These are phyloP conservation scores for Rhizopogon vulgaris DNA, from an alignment of 768 basidiomycete species.

Conservation along the genomic window DNA sequence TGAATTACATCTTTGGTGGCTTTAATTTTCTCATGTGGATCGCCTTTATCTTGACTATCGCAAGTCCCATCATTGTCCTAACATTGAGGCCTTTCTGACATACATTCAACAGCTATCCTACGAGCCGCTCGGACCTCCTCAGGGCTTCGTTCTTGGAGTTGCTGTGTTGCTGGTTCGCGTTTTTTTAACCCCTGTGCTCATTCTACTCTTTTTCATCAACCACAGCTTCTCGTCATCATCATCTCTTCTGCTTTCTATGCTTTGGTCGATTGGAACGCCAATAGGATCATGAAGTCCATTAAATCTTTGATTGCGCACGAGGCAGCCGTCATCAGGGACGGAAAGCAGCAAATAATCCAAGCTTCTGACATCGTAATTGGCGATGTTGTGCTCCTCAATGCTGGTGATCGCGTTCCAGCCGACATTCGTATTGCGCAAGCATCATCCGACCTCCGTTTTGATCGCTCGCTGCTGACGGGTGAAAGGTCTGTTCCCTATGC, in stretches of 20 bases:
- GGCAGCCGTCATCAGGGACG: slow-evolving; percentile 41
- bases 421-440: slow-evolving; percentile 60
- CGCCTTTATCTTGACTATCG: slow-evolving; percentile 12
- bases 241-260: slow-evolving; percentile 32
- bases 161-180: neutral
- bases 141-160: slow-evolving; percentile 51
- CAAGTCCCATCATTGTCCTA: slow-evolving; percentile 48
- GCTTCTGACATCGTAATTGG: slow-evolving; percentile 63
- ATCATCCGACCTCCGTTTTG: slow-evolving; percentile 53
- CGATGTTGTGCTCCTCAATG: slow-evolving; percentile 54
- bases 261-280: slow-evolving; percentile 21
- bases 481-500: slow-evolving; percentile 39
- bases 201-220: slow-evolving; percentile 42
- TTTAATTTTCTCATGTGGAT: neutral
- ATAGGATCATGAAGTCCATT: slow-evolving; percentile 39
- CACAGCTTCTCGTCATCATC: slow-evolving; percentile 52
- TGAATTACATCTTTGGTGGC: slow-evolving; percentile 47
- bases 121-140: slow-evolving; percentile 47
- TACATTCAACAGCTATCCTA: neutral
- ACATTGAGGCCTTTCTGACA: slow-evolving; percentile 24
- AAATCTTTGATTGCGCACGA: slow-evolving; percentile 32
- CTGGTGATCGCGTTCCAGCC: slow-evolving; percentile 68
- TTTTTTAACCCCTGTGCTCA: neutral
- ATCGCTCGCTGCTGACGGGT: slow-evolving; percentile 61
- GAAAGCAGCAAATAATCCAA: slow-evolving; percentile 37